Percentiles rank a stretch among this genome's conserved stretches.
Conservation (phyloP, 2,329 filamentous ascomycete genomes). For the Penicillium thymicola region DNA sequence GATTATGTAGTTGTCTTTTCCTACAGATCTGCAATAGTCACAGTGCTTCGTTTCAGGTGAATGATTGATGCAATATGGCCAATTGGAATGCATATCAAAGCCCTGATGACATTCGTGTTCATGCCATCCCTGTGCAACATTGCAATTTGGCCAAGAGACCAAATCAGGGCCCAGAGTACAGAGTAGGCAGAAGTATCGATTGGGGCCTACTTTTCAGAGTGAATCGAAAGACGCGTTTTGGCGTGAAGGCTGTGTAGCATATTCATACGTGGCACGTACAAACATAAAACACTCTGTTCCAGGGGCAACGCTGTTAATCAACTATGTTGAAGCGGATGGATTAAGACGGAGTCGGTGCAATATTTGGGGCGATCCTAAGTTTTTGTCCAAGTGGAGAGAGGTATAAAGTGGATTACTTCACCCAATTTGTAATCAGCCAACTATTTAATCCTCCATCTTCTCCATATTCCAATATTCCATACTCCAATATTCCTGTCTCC, state of each 20-base stretch:
- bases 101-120: background rate
- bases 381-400: background rate
- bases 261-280: background rate
- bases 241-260: background rate
- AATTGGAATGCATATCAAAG: background rate
- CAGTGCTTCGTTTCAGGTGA: background rate
- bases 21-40: background rate
- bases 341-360: conserved; percentile 6
- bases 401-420: background rate
- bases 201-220: background rate
- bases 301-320: background rate
- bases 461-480: too few relatives aligned
- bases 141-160: background rate
- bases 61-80: background rate
- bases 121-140: background rate
- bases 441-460: background rate
- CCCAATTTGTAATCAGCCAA: background rate
- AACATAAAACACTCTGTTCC: background rate
- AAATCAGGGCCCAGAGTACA: too few relatives aligned
- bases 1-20: background rate
- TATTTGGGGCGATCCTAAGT: background rate
- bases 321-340: background rate
- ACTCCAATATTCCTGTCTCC: background rate
- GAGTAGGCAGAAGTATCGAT: background rate
- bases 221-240: background rate